Base-by-base conservation (phyloP, 371 early-diverging fungal genomes). In the Lichtheimia hyalospora region DNA sequence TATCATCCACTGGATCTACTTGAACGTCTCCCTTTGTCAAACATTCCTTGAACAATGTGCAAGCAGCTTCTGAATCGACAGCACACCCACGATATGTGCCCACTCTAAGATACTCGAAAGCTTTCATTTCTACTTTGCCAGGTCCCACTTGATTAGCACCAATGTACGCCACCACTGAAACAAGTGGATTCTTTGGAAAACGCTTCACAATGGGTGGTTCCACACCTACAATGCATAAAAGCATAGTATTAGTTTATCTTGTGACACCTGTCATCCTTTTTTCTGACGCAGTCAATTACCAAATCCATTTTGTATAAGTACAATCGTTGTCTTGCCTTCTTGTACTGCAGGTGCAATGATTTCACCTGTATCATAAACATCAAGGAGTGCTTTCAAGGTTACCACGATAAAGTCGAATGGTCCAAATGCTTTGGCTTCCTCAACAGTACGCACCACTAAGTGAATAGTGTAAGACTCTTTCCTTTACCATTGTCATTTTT, bases 241-340 rank as follows among this genome's bases (percentile, higher is more conserved):
- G 20, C 2, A 27, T 28, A n/a, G 53, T n/a, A 21, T 13, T 39
- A 21, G 20, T 8, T 5, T 39, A 48, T 15, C 48, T 20, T 43
- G 14, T 34, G 34, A 34, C 7, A 61, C 23, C 40, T 27, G 24
- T 54, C n/a, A 7, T 5, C 15, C 14, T 50, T 27, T 24, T 18
- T 20, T n/a, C n/a, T 25, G 25, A 25, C 8, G 3, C 5, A 34
- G 13, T 16, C 39, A 5, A 2, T 21, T 62, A 5, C 88, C 93
- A 48, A 92, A 73, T 4, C 95, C 94, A 69, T 95, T 95, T 70
- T 95, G 95, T 46, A 94, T 87, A 61, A 94, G 66, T 3, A 92
- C 83, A 41, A 95, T 86, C 3, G 81, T 59, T 20, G 90, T 88
- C 13, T 81, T 69, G 34, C 62, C 62, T 0, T 77, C 69, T 4